These are phyloP conservation scores for Shiraia bambusicola DNA, from an alignment of 2,329 filamentous ascomycete species.

Conservation along the genomic window DNA sequence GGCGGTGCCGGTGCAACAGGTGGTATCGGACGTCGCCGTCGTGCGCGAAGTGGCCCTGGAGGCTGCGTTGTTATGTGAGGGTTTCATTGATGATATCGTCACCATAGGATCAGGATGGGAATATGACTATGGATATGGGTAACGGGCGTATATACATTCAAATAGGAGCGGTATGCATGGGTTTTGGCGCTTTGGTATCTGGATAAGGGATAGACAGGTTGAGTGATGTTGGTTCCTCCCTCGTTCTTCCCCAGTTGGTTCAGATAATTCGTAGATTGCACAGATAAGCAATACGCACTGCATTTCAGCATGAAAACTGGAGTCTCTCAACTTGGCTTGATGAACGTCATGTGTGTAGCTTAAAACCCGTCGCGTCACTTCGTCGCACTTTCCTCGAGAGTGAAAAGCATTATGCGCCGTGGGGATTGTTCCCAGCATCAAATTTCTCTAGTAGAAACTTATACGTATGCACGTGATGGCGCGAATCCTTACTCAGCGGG, in stretches of 20 bases:
- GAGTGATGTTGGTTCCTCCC: slow-evolving; percentile 2
- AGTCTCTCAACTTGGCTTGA: too few relatives aligned
- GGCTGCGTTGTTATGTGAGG: slow-evolving; percentile 52
- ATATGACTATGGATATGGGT: background rate
- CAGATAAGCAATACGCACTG: too few relatives aligned
- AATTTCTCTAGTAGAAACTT: too few relatives aligned
- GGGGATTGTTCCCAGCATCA: too few relatives aligned
- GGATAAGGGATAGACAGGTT: slow-evolving; percentile 3
- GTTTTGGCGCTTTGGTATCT: slow-evolving; percentile 10
- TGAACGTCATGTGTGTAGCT: too few relatives aligned
- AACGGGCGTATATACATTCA: background rate
- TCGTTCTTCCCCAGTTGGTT: background rate
- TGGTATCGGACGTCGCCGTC: slow-evolving; percentile 47
- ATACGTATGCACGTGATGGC: too few relatives aligned
- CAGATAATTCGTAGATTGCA: too few relatives aligned
- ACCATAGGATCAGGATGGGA: too few relatives aligned
- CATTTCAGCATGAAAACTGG: too few relatives aligned
- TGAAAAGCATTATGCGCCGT: too few relatives aligned
- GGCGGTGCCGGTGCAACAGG: slow-evolving; percentile 47
- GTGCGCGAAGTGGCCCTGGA: slow-evolving; percentile 51
- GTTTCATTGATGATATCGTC: background rate
- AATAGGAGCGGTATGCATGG: background rate
- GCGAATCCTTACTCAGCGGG: too few relatives aligned
- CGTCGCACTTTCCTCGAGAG: background rate
- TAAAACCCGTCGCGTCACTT: background rate